Evolutionary conservation across 2,329 filamentous ascomycete genomes (phyloP).

Genomic region (Westerdykella sp.): DNA sequence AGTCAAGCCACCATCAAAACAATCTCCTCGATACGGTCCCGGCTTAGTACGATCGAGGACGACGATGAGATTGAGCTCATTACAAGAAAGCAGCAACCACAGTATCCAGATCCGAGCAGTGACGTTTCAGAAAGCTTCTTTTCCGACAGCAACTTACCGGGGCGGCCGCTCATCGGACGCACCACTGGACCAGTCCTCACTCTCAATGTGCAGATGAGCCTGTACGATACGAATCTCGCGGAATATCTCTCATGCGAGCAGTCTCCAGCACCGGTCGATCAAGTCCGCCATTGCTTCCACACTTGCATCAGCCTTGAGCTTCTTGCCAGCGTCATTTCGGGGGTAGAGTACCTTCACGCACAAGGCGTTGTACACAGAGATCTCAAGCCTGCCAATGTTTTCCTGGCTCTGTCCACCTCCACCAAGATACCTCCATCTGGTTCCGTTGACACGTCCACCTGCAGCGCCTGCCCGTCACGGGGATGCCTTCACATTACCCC

Average conservation of each 20-base stretch:
- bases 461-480: conserved; percentile 39
- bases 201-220: conserved; percentile 63
- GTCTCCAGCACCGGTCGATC: conserved; percentile 6
- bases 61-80: conserved; percentile 48
- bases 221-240: conserved; percentile 57
- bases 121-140: conserved; percentile 28
- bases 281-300: conserved; percentile 56
- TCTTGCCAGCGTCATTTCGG: conserved; percentile 55
- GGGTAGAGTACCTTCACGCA: conserved; percentile 58
- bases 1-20: conserved; percentile 37
- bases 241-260: conserved; percentile 46
- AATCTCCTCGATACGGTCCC: conserved; percentile 37
- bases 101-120: conserved; percentile 12
- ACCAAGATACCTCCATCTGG: conserved; percentile 35
- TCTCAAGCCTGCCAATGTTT: conserved; percentile 63
- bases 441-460: conserved; percentile 43
- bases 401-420: conserved; percentile 47
- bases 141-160: conserved; percentile 32
- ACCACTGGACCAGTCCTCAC: conserved; percentile 37
- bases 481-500: conserved; percentile 46
- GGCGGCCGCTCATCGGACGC: conserved; percentile 16
- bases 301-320: conserved; percentile 51
- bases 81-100: conserved; percentile 24
- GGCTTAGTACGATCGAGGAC: conserved; percentile 36
- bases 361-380: conserved; percentile 60